Base-by-base conservation (phyloP, 225 moss, liverwort and hornwort species). In the Sphagnum tenellum region DNA sequence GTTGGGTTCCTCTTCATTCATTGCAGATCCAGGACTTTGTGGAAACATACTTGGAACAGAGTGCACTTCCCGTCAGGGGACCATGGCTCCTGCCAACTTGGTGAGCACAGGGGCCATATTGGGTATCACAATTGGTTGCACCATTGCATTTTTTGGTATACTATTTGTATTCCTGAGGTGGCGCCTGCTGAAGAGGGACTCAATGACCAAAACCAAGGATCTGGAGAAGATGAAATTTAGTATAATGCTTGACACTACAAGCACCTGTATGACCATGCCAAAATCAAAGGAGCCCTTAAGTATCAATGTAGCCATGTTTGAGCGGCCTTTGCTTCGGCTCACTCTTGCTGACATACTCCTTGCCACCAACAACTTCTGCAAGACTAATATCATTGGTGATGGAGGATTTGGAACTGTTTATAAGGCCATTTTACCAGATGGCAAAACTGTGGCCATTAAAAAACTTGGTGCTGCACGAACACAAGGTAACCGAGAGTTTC, bases 321-420 rank as follows among this genome's bases (percentile, higher is more conserved):
- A 92, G 79, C 68, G 74, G 49, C 92, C 92, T 4, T 79, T 92
- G 61, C 70, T 92, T 1, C 87, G 87, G 5, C 73, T 92, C 12
- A 92, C 92, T 0, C 74, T 92, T 0, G 87, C 82, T 1, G 92
- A 92, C 56, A 89, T 92, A 14, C 74, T 89, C 3, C 79, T 87
- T 2, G 92, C 92, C 0, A 92, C 92, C 0, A 85, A 89, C 70
- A 92, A 83, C 63, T 92, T 92, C 64, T 89, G 87, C 73, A 92
- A 89, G 65, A 89, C 89, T 3, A 92, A 92, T 54, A 89, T 92
- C 50, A 89, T 92, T 45, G 92, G 92, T 3, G 92, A 92, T 50
- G 92, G 92, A 8, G 92, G 92, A 2, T 92, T 92, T 29, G 92
- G 92, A 3, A 92, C 87, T 0, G 92, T 92, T 4, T 92, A 92